Evolutionary conservation across 495 filamentous ascomycete genomes (phyloP), one percentile per base, ranked within the genome.

Genomic region (Penicillium canescens): DNA sequence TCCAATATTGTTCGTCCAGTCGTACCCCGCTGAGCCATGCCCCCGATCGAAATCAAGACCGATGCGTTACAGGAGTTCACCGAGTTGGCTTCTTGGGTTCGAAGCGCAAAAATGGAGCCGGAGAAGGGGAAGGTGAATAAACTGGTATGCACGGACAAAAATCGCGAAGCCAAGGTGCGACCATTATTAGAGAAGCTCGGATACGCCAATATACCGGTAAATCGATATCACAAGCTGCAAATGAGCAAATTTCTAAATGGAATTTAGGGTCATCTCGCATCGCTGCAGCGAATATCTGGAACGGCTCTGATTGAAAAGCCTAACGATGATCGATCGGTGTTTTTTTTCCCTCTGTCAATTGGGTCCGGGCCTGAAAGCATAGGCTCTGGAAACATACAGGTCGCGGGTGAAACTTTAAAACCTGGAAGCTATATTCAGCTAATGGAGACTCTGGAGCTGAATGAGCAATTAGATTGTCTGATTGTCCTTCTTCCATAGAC

Each of bases 321-420:
- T 10, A 13, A 46, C 1, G n/a, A 44, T 5, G 42, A 44, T 44
- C 44, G 44, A 35, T 33, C 44, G 20, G 31, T 46, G 26, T 35
- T 46, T 13, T 46, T 46, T 23, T 46, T 46, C 26, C 44, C 44
- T 46, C 44, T 46, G n/a, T n/a, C n/a, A n/a, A n/a, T n/a, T n/a
- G n/a, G n/a, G n/a, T n/a, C n/a, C n/a, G n/a, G n/a, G n/a, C n/a
- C n/a, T n/a, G n/a, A n/a, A n/a, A n/a, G n/a, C n/a, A n/a, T n/a
- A n/a, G n/a, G n/a, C n/a, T 46, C 44, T 6, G 28, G 44, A 33
- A 23, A 46, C 23, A 23, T 46, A 2, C 24, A 46, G n/a, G 44
- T 46, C 8, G 44, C 20, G 8, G 44, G 44, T 16, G 44, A 46
- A 35, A 13, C 16, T 7, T 23, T 35, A 4, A n/a, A 34, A 34